Base-by-base conservation (phyloP, 345 rosid genomes). In the Aquilaria malaccensis region DNA sequence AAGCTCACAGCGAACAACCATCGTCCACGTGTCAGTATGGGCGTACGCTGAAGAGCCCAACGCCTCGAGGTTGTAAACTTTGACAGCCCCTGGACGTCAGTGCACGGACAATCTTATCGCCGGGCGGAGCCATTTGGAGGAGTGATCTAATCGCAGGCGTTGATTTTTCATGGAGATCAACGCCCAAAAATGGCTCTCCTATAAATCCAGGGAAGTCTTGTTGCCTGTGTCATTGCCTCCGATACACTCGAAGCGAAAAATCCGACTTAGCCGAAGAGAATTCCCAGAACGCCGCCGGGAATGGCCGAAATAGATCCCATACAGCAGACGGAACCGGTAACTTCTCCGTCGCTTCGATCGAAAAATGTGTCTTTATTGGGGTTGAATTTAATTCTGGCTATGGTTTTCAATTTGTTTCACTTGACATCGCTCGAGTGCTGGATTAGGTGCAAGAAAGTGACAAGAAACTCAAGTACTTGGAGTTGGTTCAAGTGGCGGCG, bases 391-490 rank as follows among this genome's bases (percentile, higher is more conserved):
- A 52, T 2, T 14, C 11, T 30, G 11, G 22, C 22, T 22, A 13
- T 29, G 32, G 5, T 46, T 50, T 5, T 31, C n/a, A 10, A 10
- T 22, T 52, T 9, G 43, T 31, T 10, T 43, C 1, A 30, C 4
- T 13, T 10, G 45, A 5, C 11, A 43, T 55, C 51, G 59, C 33
- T 72, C 45, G n/a, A 6, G 2, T 55, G 22, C 37, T 51, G 47
- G 30, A 33, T 1, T 32, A 67, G 81, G 74, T 45, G 37, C 70
- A 56, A 57, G 76, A 73, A 13, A 58, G 64, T 45, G 79, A 69
- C 47, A 63, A 72, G 63, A 70, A 74, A 11, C 85, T 87, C 30
- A 80, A 81, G 68, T 82, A 87, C 79, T 69, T 92, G 33, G 85
- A 79, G 47, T 87, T 87, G 64, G 79, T 89, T 31, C 80, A 74